Percentiles rank a stretch among this genome's conserved stretches.
Evolutionary conservation across 345 rosid genomes (phyloP).

Genomic region (Orychophragmus violaceus): DNA sequence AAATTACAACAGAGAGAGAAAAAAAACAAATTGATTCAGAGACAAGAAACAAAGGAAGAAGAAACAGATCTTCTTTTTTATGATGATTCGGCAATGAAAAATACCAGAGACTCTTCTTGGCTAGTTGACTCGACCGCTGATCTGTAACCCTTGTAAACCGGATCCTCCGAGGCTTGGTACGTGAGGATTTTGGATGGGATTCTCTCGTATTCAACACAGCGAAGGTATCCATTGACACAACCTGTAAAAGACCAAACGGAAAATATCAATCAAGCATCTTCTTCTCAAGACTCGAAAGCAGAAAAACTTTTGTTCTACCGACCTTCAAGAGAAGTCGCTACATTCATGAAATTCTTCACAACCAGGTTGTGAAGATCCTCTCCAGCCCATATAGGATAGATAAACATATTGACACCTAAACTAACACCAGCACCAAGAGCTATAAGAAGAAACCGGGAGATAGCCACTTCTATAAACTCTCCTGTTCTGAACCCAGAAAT

Average conservation of each 20-base stretch:
- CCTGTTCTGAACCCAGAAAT: conserved; percentile 85
- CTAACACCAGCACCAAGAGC: conserved; percentile 84
- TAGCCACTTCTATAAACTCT: conserved; percentile 66
- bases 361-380: conserved; percentile 91
- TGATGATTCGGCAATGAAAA: not conserved
- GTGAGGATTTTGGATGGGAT: conserved; percentile 83
- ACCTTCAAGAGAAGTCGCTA: conserved; percentile 91
- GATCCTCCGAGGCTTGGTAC: conserved; percentile 86
- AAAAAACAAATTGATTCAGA: not conserved
- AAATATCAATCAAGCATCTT: not conserved
- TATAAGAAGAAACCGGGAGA: conserved; percentile 68
- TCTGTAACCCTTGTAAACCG: conserved; percentile 78
- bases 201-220: conserved; percentile 61
- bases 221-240: conserved; percentile 70
- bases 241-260: conserved; percentile 10
- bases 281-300: not conserved
- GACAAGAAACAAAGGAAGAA: not conserved
- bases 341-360: conserved; percentile 73
- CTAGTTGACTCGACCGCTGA: conserved; percentile 84
- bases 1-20: not conserved
- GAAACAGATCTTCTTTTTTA: not conserved
- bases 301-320: conserved; percentile 5
- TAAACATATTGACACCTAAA: conserved; percentile 68
- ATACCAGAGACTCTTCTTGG: conserved; percentile 91
- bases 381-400: conserved; percentile 98